phyloP scores from a whole-genome alignment of 768 basidiomycete species.

The Grammothele lineata region DNA sequence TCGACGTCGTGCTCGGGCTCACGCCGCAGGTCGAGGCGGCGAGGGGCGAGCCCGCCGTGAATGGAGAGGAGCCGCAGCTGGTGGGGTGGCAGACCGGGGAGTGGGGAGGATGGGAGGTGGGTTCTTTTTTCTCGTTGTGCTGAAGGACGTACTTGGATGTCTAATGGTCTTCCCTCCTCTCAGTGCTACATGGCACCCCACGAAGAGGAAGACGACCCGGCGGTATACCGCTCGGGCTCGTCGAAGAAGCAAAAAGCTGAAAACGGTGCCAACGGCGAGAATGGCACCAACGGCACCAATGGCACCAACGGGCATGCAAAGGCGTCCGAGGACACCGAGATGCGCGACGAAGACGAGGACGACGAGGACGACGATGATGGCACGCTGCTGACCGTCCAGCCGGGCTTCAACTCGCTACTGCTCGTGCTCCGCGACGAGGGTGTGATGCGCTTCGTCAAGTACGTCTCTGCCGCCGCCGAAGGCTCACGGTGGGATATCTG shows the following conservation, averaged over 20 bases:
- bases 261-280: constrained; percentile 13
- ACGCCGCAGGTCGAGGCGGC: constrained; percentile 55
- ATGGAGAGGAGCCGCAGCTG: constrained; percentile 26
- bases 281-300: too few relatives aligned
- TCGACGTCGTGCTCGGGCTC: constrained; percentile 84
- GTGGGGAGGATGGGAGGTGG: constrained; percentile 94
- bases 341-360: constrained; percentile 30
- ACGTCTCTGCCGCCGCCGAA: constrained; percentile 83
- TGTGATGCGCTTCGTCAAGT: constrained; percentile 95
- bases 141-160: too few relatives aligned
- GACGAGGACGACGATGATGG: constrained; percentile 59
- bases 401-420: constrained; percentile 85
- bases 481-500: constrained; percentile 94
- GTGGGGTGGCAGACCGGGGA: constrained; percentile 66
- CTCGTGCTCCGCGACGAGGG: constrained; percentile 89
- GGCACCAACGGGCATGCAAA: constrained; percentile 16
- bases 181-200: constrained; percentile 95
- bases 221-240: constrained; percentile 70
- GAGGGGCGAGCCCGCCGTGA: constrained; percentile 21
- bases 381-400: constrained; percentile 82
- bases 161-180: too few relatives aligned
- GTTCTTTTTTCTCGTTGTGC: constrained; percentile 18
- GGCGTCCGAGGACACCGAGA: constrained; percentile 9
- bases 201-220: constrained; percentile 92
- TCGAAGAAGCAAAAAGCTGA: constrained; percentile 10